Evolutionary conservation across 2,329 filamentous ascomycete species (phyloP).

Genomic region (Sporothrix inflata): DNA sequence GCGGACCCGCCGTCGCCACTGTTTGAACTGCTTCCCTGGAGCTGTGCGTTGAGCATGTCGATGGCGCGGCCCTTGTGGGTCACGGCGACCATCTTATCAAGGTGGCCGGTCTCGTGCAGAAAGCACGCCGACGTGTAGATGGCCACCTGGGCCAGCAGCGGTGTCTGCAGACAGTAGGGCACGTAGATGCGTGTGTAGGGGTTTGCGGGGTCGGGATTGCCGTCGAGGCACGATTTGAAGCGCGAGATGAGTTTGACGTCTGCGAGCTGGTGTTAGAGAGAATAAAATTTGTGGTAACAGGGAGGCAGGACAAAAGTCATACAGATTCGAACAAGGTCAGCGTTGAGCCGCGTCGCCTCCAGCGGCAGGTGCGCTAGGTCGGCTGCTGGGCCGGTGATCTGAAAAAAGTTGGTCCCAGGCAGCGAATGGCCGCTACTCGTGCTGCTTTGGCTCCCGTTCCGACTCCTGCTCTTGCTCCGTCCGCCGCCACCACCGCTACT

Average conservation of each 20-base stretch:
- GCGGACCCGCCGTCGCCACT: not conserved
- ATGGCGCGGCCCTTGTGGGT: constrained; percentile 50
- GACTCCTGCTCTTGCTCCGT: not conserved
- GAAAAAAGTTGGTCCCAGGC: constrained; percentile 33
- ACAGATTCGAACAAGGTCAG: constrained; percentile 55
- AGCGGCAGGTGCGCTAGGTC: constrained; percentile 49
- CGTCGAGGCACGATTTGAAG: constrained; percentile 56
- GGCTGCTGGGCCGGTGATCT: constrained; percentile 33
- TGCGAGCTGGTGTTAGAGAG: constrained; percentile 34
- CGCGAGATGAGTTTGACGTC: constrained; percentile 54
- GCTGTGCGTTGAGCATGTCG: constrained; percentile 52
- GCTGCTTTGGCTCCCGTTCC: constrained; percentile 11
- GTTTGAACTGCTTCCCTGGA: constrained; percentile 39
- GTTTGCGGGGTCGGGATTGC: constrained; percentile 48
- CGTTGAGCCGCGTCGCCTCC: constrained; percentile 48
- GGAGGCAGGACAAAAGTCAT: constrained; percentile 34
- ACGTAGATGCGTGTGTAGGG: constrained; percentile 53
- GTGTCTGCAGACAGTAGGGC: constrained; percentile 54
- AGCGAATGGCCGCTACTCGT: not conserved
- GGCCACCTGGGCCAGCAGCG: constrained; percentile 52
- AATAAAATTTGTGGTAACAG: not conserved
- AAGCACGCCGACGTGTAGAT: constrained; percentile 57
- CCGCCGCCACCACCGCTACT: not conserved
- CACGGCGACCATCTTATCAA: constrained; percentile 49
- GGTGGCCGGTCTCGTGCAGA: constrained; percentile 52